Evolutionary conservation across 2,329 filamentous ascomycete species (phyloP), one percentile per base, ranked within the genome.

Genomic region (Calonectria fujianensis): DNA sequence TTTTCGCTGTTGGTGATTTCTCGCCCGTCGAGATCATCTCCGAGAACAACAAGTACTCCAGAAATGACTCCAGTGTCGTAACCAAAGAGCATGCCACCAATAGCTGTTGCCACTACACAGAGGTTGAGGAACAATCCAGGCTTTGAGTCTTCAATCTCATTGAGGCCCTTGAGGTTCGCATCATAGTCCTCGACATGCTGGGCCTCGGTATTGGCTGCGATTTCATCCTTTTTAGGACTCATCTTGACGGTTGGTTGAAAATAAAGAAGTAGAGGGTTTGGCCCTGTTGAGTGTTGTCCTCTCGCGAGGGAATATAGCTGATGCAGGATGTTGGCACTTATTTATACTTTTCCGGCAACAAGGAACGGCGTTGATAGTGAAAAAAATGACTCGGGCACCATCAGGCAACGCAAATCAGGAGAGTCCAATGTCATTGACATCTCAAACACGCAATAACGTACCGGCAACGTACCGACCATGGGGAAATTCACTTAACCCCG

Each of bases 11-110:
- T 69, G 11, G 39, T 48, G 29, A 78, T 64, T n/a, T 57, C 29
- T 1, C 68, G 51, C 6, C 74, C 72, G 37, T 78, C 52, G 37
- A 78, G 74, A 50, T 78, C 75, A 13, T 64, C 66, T 81, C 84
- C 75, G 73, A 88, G 79, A 45, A 84, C 85, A 24, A 89, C 86
- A 0, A 89, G 81, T 7, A 89, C 87, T 0, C 86, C 87, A 2
- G 86, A 88, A 57, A 89, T 89, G 76, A 88, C 85, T 18, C 87
- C 87, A 18, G 87, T 89, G 69, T 89, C 88, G 72, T 89, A 90
- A 29, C 87, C 86, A 41, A 78, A 78, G 31, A 78, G 72, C 73
- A 77, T 77, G 32, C 76, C 76, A 31, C 76, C 75, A 11, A 77
- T 78, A 29, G 76, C 75, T 6, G 75, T 78, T 27, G 76, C 73